These are phyloP conservation scores for Pythium sp. DNA, from an alignment of 352 stramenopile genomes.

Conservation along the genomic window DNA sequence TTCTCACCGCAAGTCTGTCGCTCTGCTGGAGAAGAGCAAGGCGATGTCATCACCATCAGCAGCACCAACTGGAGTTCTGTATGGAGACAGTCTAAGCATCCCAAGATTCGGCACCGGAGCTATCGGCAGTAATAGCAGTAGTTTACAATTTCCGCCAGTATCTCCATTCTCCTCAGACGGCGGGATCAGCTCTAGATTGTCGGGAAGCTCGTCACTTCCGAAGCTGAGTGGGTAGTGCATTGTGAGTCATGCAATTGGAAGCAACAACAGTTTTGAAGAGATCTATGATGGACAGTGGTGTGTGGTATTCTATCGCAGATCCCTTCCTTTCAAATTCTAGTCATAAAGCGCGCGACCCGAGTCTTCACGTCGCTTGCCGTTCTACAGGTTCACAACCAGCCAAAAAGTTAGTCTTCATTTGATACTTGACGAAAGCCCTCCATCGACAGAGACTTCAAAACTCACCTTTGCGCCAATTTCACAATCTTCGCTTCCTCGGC, in stretches of 20 bases:
- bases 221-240: conserved; percentile 11
- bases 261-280: conserved; percentile 8
- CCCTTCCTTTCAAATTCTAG: conserved; percentile 9
- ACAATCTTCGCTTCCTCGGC: conserved; percentile 43
- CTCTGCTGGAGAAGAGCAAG: conserved; percentile 14
- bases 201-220: conserved; percentile 14
- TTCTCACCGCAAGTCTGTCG: neutral
- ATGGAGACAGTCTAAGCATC: neutral
- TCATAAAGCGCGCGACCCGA: conserved; percentile 18
- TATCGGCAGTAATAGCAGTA: neutral
- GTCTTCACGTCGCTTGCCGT: conserved; percentile 12
- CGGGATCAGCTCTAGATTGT: conserved; percentile 4
- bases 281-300: neutral
- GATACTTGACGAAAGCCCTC: neutral
- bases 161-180: neutral
- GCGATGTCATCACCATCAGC: neutral
- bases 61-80: neutral
- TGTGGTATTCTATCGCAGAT: neutral
- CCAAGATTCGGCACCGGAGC: neutral
- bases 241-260: neutral
- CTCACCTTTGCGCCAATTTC: conserved; percentile 43
- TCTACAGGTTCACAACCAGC: conserved; percentile 5
- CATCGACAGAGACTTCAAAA: neutral
- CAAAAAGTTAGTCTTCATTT: neutral
- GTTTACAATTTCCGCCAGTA: neutral